A percentile compares a stretch with the other conserved stretches of the same genome.
Evolutionary conservation across 768 basidiomycete species (phyloP).

Genomic region (Cystobasidium tubakii): DNA sequence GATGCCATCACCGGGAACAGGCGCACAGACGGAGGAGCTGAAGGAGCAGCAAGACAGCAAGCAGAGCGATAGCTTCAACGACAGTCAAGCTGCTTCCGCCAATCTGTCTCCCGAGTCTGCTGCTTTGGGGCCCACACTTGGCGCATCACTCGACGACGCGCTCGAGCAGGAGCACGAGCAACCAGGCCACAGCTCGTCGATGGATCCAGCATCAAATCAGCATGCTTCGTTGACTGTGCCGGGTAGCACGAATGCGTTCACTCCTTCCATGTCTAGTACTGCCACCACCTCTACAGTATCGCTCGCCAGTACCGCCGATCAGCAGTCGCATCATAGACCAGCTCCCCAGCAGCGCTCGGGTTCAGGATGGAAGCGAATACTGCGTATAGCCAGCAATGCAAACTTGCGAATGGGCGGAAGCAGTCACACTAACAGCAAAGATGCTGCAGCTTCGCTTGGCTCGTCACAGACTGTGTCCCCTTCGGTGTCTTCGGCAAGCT

Average conservation of each 20-base stretch:
- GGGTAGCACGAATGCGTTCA: no score
- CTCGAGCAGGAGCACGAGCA: neutral
- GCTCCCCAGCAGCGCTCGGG: neutral
- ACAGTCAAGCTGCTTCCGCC: neutral
- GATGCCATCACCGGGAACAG: neutral
- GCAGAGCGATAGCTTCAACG: neutral
- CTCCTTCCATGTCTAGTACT: no score
- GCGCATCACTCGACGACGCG: neutral
- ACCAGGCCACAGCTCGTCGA: neutral
- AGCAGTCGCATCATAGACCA: neutral
- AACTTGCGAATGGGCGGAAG: neutral
- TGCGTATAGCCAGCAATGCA: conserved; percentile 6
- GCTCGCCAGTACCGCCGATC: neutral
- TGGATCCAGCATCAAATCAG: neutral
- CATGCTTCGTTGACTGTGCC: neutral
- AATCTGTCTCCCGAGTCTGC: neutral
- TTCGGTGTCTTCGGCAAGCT: neutral
- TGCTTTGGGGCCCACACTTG: neutral
- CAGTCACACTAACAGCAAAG: neutral
- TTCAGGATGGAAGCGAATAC: conserved; percentile 21
- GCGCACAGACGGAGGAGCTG: neutral
- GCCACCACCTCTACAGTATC: no score
- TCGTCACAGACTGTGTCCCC: neutral
- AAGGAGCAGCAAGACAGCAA: neutral
- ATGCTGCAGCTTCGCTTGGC: neutral